Evolutionary conservation across 331 rosid species (phyloP).

Genomic region (Rhamnella rubrinervis): DNA sequence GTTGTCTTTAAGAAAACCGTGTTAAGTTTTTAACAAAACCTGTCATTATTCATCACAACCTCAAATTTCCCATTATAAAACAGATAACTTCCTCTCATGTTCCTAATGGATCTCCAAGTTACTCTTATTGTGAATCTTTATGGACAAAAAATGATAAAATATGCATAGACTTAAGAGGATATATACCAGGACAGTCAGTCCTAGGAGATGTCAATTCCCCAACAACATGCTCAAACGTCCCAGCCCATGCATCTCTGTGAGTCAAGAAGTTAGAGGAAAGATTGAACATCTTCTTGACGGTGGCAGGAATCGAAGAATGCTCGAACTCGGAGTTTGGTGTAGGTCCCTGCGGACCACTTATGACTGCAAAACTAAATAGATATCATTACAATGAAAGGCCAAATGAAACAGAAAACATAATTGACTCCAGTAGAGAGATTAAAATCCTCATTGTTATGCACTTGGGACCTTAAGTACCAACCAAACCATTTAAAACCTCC

Average conservation of each 20-base stretch:
- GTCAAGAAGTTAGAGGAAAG: constrained; percentile 87
- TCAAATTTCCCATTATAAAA: neutral
- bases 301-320: constrained; percentile 97
- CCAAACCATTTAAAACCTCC: constrained; percentile 13
- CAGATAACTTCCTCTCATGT: neutral
- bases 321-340: constrained; percentile 85
- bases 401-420: constrained; percentile 23
- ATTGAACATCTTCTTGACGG: constrained; percentile 93
- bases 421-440: constrained; percentile 20
- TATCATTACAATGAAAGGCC: constrained; percentile 18
- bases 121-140: neutral
- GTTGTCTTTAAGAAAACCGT: neutral
- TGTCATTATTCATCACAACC: neutral
- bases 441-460: constrained; percentile 23
- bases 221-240: constrained; percentile 79
- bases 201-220: constrained; percentile 73
- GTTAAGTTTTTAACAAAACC: neutral
- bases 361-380: constrained; percentile 50
- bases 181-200: constrained; percentile 93
- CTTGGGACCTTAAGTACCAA: constrained; percentile 10
- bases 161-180: neutral
- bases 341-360: constrained; percentile 77
- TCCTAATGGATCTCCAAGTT: neutral
- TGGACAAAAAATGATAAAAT: neutral
- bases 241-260: constrained; percentile 99